phyloP scores from a whole-genome alignment of 148 eudicot genomes.

The Mesembryanthemum crystallinum region DNA sequence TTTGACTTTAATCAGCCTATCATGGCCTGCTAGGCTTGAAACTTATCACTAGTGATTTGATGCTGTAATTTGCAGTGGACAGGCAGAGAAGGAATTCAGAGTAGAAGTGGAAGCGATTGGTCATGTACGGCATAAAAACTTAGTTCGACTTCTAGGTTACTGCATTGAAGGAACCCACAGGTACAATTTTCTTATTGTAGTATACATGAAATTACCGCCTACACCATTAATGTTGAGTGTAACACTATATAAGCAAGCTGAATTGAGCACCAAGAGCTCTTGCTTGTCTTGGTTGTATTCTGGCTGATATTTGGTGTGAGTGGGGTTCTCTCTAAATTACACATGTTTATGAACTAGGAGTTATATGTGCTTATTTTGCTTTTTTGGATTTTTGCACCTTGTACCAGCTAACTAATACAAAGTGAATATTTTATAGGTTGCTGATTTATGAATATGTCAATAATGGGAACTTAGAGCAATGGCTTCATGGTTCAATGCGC shows the following conservation, averaged over 20 bases:
- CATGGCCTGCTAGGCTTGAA: neutral
- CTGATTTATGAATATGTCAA: conserved; percentile 89
- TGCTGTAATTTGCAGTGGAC: conserved; percentile 48
- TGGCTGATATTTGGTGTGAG: neutral
- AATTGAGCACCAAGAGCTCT: no score
- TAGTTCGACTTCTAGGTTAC: conserved; percentile 79
- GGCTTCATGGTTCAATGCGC: conserved; percentile 94
- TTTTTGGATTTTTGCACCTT: neutral
- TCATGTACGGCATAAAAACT: conserved; percentile 84
- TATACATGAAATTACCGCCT: neutral
- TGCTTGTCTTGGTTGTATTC: neutral
- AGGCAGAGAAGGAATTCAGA: conserved; percentile 83
- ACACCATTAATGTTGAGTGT: neutral
- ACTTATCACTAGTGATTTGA: neutral
- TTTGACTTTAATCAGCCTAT: neutral
- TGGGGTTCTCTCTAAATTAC: neutral
- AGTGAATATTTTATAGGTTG: conserved; percentile 40
- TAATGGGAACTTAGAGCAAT: conserved; percentile 91
- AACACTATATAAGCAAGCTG: neutral
- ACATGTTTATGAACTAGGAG: neutral
- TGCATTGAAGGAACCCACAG: conserved; percentile 93
- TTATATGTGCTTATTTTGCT: neutral
- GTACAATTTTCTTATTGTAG: conserved; percentile 29
- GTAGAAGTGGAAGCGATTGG: conserved; percentile 96
- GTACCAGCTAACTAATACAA: neutral